Percentiles rank a stretch among this genome's conserved stretches.
Conservation (phyloP, 805 yeast species). For the Hanseniaspora meyeri region DNA sequence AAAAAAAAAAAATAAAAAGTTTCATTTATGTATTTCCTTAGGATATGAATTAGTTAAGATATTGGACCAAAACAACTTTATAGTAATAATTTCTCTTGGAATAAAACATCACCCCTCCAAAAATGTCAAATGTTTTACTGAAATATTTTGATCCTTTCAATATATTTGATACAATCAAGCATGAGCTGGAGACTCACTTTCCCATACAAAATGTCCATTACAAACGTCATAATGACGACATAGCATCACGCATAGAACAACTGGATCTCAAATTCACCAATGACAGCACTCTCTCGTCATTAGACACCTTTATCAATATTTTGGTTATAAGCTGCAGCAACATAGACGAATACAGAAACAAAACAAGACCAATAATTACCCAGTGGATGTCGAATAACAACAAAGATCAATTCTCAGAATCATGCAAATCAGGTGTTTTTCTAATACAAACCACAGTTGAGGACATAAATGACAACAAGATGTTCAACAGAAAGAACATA, state of each 20-base stretch:
- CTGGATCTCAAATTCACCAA: slow-evolving; percentile 19
- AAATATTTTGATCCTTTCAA: slow-evolving; percentile 30
- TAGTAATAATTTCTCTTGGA: too few relatives aligned
- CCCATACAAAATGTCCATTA: slow-evolving; percentile 27
- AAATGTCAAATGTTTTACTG: slow-evolving; percentile 15
- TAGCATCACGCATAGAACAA: slow-evolving; percentile 19
- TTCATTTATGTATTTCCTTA: too few relatives aligned
- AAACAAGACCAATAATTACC: slow-evolving; percentile 65
- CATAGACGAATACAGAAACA: slow-evolving; percentile 62
- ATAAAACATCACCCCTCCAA: neutral
- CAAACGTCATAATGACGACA: slow-evolving; percentile 22
- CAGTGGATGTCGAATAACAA: slow-evolving; percentile 51
- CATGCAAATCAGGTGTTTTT: slow-evolving; percentile 23
- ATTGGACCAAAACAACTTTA: too few relatives aligned
- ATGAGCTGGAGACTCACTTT: slow-evolving; percentile 22
- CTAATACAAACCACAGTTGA: slow-evolving; percentile 14
- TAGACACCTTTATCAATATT: slow-evolving; percentile 45
- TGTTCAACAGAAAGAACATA: slow-evolving; percentile 25
- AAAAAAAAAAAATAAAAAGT: too few relatives aligned
- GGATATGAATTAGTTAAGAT: too few relatives aligned
- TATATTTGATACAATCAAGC: slow-evolving; percentile 23
- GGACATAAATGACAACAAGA: slow-evolving; percentile 20
- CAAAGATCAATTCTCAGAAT: slow-evolving; percentile 19
- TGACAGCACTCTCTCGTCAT: slow-evolving; percentile 1
- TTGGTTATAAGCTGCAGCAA: slow-evolving; percentile 57